Base-by-base conservation (phyloP, 352 stramenopile genomes). In the Globisporangium splendens region DNA sequence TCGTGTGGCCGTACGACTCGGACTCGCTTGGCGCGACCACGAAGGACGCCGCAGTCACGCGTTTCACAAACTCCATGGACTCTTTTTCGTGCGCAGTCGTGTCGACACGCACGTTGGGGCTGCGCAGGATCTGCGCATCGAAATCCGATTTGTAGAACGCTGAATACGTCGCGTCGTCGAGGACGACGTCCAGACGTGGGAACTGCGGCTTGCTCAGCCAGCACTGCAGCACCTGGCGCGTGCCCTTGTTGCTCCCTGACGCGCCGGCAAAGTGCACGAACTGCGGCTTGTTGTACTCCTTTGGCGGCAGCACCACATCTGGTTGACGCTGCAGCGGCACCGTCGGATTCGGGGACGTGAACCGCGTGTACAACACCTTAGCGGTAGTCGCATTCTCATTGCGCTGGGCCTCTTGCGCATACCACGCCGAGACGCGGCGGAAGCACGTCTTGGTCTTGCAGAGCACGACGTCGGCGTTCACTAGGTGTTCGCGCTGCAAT, bases 1-100 rank as follows among this genome's bases (percentile, higher is more conserved):
- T 85, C 56, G 77, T 83, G 65, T 88, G 78, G 33, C 78, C 77
- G 49, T 82, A 89, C 17, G 77, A 78, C 72, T 89, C 79, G 44
- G 73, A 66, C 1, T 50, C 54, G 41, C 77, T 90, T 43, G 79
- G 62, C 17, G 73, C 87, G 24, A 88, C 56, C 44, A 90, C 77
- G 28, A 79, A 81, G 1, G 73, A 49, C 0, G 75, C 47, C 33
- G 83, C 66, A 0, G 70, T 67, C 46, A 90, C 2, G 15, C 83
- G 43, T 44, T 71, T 63, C 8, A 70, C 75, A 50, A 80, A 89
- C 7, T 55, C 56, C 12, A 60, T 31, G 1, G 66, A 53, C 47
- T 24, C 33, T 10, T 43, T 18, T 63, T 51, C 35, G 83, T 50
- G 2, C 33, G 47, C 21, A 63, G 52, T 48, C 73, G 39, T 54